These are phyloP conservation scores for Spergularia azorica DNA, from an alignment of 179 eudicot genomes.

Conservation along the genomic window DNA sequence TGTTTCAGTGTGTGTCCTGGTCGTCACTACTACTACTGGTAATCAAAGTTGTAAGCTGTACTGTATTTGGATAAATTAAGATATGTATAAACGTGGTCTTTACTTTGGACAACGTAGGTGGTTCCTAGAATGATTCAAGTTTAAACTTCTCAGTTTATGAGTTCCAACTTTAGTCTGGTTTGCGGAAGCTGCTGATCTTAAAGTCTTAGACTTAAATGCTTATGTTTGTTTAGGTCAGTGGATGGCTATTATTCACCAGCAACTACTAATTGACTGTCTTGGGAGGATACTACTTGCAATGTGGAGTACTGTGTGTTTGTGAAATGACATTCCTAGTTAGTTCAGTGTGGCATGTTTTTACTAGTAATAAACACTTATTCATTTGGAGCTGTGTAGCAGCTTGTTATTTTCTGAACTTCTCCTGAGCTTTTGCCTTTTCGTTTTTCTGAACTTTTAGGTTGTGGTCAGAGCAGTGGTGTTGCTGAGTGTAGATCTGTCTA, in stretches of 20 bases:
- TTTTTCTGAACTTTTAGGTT: slow-evolving; percentile 49
- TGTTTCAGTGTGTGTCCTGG: too few relatives aligned
- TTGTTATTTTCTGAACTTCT: not conserved
- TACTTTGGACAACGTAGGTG: too few relatives aligned
- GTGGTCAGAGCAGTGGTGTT: slow-evolving; percentile 73
- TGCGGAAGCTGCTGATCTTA: not conserved
- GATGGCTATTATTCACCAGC: not conserved
- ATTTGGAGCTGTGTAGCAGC: not conserved
- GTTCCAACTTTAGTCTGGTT: not conserved
- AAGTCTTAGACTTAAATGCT: not conserved
- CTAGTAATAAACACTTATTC: not conserved
- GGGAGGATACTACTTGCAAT: not conserved
- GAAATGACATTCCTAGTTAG: not conserved
- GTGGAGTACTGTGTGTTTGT: not conserved
- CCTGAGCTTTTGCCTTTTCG: not conserved
- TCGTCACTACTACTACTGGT: too few relatives aligned
- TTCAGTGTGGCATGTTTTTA: not conserved
- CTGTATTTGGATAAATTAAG: too few relatives aligned
- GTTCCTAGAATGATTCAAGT: too few relatives aligned
- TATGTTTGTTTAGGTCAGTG: not conserved
- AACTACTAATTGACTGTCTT: not conserved
- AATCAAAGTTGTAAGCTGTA: too few relatives aligned
- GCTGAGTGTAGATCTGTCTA: slow-evolving; percentile 72
- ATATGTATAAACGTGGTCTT: too few relatives aligned
- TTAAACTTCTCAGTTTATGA: not conserved